Percentiles rank a stretch among this genome's conserved stretches.
Conservation (phyloP, 352 stramenopile species). For the Pythium brachiatum region DNA sequence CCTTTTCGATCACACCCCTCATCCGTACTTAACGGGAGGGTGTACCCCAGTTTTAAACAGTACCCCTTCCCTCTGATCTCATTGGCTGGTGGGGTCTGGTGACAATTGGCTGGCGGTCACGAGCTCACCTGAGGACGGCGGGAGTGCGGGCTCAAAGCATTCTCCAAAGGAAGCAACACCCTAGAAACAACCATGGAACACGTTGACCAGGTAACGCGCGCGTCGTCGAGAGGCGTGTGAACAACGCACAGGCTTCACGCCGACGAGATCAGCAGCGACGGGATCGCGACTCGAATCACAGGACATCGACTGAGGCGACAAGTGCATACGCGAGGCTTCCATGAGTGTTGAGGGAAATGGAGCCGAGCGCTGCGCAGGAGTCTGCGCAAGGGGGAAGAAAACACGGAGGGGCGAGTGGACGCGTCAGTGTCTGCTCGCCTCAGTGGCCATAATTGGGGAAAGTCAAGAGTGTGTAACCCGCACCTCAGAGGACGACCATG, state of each 20-base stretch:
- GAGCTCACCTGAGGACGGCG: not conserved
- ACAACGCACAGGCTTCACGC: not conserved
- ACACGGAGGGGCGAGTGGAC: not conserved
- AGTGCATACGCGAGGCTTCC: not conserved
- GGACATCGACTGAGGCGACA: not conserved
- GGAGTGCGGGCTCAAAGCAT: slow-evolving; percentile 12
- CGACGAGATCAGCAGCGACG: not conserved
- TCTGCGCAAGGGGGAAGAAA: slow-evolving; percentile 3
- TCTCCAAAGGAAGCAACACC: slow-evolving; percentile 30
- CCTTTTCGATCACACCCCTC: not conserved
- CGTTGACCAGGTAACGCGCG: slow-evolving; percentile 71
- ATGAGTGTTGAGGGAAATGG: not conserved
- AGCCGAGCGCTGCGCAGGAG: slow-evolving; percentile 3
- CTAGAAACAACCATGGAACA: slow-evolving; percentile 73
- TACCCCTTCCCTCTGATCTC: not conserved
- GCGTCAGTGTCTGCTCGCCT: not conserved
- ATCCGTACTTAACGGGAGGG: not conserved
- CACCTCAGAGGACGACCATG: slow-evolving; percentile 28
- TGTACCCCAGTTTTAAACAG: slow-evolving; percentile 20
- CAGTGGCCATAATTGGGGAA: not conserved
- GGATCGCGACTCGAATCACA: not conserved
- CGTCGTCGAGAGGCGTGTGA: not conserved
- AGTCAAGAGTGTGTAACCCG: slow-evolving; percentile 9
- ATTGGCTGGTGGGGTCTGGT: slow-evolving; percentile 1
- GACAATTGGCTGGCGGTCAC: slow-evolving; percentile 19